phyloP scores from a whole-genome alignment of 2,329 filamentous ascomycete species.

The Sarocladiaceae sp. region DNA sequence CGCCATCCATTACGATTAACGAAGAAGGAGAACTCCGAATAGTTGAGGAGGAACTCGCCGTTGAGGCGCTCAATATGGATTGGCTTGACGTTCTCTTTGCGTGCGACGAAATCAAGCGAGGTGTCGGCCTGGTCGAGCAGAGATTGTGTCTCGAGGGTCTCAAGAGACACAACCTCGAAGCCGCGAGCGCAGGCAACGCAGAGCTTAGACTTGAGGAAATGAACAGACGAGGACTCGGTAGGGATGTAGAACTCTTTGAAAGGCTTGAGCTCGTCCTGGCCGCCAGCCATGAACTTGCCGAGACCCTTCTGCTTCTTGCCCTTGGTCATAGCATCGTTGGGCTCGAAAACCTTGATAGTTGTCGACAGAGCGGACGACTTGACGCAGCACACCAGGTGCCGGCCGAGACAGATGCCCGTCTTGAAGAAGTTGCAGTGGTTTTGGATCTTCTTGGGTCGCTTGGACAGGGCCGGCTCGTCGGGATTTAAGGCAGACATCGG shows the following conservation, averaged over 20 bases:
- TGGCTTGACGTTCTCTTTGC: slow-evolving; percentile 88
- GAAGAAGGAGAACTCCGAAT: slow-evolving; percentile 98
- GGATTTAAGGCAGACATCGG: slow-evolving; percentile 81
- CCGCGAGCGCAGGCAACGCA: slow-evolving; percentile 94
- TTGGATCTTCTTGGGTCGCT: slow-evolving; percentile 91
- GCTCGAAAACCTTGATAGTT: slow-evolving; percentile 98
- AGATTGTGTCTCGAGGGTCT: slow-evolving; percentile 97
- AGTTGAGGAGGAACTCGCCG: slow-evolving; percentile 95
- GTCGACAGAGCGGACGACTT: slow-evolving; percentile 91
- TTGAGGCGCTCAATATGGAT: slow-evolving; percentile 97
- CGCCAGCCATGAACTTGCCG: slow-evolving; percentile 88
- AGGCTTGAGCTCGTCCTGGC: slow-evolving; percentile 91
- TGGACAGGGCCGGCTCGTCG: slow-evolving; percentile 74
- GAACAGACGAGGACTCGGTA: slow-evolving; percentile 95
- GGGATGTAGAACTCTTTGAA: slow-evolving; percentile 99
- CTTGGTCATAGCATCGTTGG: slow-evolving; percentile 89
- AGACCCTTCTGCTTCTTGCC: slow-evolving; percentile 95
- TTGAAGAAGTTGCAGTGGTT: slow-evolving; percentile 99
- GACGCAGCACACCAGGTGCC: slow-evolving; percentile 93
- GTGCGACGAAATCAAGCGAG: slow-evolving; percentile 91
- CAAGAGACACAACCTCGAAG: slow-evolving; percentile 94
- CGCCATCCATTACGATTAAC: slow-evolving; percentile 98
- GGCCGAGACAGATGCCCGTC: slow-evolving; percentile 87
- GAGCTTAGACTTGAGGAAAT: slow-evolving; percentile 94
- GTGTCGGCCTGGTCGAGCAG: slow-evolving; percentile 96